A percentile compares a stretch with the other conserved stretches of the same genome.
Conservation (phyloP, 2,329 filamentous ascomycete genomes). For the Clonostachys sp. region DNA sequence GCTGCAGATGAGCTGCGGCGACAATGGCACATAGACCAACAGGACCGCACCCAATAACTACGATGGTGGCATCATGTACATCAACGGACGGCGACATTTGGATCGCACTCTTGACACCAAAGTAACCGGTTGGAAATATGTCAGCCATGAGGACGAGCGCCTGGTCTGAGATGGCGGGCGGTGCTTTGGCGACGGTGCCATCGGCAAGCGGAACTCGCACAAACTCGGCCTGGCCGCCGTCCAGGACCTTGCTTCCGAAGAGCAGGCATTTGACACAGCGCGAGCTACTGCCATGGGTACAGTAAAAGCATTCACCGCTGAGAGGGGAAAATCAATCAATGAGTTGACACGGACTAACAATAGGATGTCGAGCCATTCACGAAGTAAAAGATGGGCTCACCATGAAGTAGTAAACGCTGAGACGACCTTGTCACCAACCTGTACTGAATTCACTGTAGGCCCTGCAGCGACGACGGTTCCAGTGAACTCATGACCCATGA, state of each 20-base stretch:
- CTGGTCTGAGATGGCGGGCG: constrained; percentile 40
- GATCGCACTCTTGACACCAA: constrained; percentile 76
- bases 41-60: constrained; percentile 80
- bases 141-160: constrained; percentile 85
- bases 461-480: constrained; percentile 69
- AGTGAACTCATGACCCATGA: constrained; percentile 84
- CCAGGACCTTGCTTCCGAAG: constrained; percentile 65
- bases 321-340: not conserved
- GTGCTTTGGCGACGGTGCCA: constrained; percentile 3
- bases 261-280: constrained; percentile 67
- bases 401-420: constrained; percentile 80
- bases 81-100: constrained; percentile 34
- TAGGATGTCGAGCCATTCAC: not conserved
- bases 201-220: constrained; percentile 75
- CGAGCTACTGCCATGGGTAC: constrained; percentile 69
- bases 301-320: constrained; percentile 71
- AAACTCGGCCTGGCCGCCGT: constrained; percentile 80
- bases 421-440: constrained; percentile 74
- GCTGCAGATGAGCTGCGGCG: constrained; percentile 57
- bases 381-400: constrained; percentile 32
- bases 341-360: not conserved
- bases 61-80: constrained; percentile 57
- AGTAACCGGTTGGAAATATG: constrained; percentile 86
- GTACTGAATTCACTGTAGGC: constrained; percentile 60
- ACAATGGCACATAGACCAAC: constrained; percentile 78